Conservation (phyloP, 2,329 filamentous ascomycete genomes). For the Colletotrichum orbiculare region DNA sequence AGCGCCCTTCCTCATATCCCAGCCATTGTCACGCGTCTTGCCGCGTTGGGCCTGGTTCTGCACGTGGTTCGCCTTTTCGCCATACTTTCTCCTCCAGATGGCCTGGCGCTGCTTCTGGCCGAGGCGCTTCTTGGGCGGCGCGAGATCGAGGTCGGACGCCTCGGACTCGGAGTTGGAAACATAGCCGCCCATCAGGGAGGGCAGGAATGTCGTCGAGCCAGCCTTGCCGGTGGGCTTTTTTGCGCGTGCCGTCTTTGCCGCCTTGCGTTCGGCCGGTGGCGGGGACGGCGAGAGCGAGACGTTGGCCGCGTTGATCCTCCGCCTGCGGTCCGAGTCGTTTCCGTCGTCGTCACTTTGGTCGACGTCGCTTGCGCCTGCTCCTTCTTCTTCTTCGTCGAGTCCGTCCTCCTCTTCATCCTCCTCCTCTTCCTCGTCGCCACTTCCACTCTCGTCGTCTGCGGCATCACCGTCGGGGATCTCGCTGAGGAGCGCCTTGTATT, state of each 20-base stretch:
- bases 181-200: slow-evolving; percentile 82
- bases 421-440: slow-evolving; percentile 37
- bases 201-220: slow-evolving; percentile 72
- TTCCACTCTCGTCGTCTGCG: slow-evolving; percentile 48
- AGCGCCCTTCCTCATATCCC: slow-evolving; percentile 68
- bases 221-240: slow-evolving; percentile 31
- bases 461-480: slow-evolving; percentile 54
- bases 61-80: slow-evolving; percentile 75
- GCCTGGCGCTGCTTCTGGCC: slow-evolving; percentile 83
- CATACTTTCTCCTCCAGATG: slow-evolving; percentile 85
- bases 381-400: slow-evolving; percentile 44
- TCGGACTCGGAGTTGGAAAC: slow-evolving; percentile 77
- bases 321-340: slow-evolving; percentile 40
- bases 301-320: slow-evolving; percentile 39
- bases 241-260: slow-evolving; percentile 44
- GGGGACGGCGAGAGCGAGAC: slow-evolving; percentile 45
- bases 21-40: slow-evolving; percentile 59
- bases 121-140: slow-evolving; percentile 76
- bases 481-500: slow-evolving; percentile 59
- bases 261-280: slow-evolving; percentile 44
- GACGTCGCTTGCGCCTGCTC: slow-evolving; percentile 35
- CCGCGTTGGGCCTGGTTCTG: slow-evolving; percentile 49
- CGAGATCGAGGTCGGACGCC: slow-evolving; percentile 74
- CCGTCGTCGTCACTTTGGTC: slow-evolving; percentile 38
- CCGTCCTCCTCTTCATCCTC: slow-evolving; percentile 47